These are phyloP conservation scores for Daldinia sp. DNA, from an alignment of 2,329 filamentous ascomycete species.

Conservation along the genomic window DNA sequence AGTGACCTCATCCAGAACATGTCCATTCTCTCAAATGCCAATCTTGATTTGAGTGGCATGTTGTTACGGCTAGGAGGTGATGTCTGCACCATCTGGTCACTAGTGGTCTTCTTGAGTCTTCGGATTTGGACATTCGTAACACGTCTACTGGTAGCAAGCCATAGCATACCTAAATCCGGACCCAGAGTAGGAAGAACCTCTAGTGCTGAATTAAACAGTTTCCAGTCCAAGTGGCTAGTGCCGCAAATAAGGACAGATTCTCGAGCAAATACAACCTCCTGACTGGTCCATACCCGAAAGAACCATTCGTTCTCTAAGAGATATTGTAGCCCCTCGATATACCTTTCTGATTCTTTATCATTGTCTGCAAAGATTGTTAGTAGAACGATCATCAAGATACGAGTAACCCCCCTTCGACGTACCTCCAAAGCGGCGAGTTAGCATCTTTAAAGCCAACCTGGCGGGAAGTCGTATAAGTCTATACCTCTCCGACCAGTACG, in stretches of 20 bases:
- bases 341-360: too few relatives aligned
- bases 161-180: not conserved
- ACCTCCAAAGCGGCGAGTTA: too few relatives aligned
- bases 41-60: not conserved
- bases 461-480: too few relatives aligned
- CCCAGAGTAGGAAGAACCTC: too few relatives aligned
- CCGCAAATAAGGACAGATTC: not conserved
- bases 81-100: not conserved
- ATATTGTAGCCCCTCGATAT: too few relatives aligned
- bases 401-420: too few relatives aligned
- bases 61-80: not conserved
- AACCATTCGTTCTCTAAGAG: too few relatives aligned
- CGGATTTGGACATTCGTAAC: not conserved
- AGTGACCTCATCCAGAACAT: not conserved
- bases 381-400: too few relatives aligned
- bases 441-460: too few relatives aligned
- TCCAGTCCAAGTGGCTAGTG: not conserved
- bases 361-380: too few relatives aligned
- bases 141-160: not conserved
- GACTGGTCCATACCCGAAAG: too few relatives aligned
- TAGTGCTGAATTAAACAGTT: not conserved
- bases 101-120: not conserved
- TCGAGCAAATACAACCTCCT: not conserved
- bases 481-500: too few relatives aligned
- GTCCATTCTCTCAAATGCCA: not conserved